These are phyloP conservation scores for Neurospora sp. DNA, from an alignment of 495 filamentous ascomycete species.

Conservation along the genomic window DNA sequence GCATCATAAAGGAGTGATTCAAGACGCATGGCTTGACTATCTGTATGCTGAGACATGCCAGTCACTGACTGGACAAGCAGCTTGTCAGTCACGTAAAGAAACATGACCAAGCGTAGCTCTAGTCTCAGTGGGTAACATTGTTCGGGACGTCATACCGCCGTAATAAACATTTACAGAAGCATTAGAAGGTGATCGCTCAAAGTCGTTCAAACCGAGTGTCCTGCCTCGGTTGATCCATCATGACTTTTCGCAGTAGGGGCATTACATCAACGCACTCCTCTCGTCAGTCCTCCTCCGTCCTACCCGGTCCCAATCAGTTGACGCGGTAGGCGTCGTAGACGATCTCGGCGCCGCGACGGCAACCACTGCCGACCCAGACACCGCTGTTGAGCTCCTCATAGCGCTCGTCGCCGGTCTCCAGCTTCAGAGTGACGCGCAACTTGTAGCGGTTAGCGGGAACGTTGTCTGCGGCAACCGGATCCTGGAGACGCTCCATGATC, in stretches of 20 bases:
- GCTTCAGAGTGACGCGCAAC: constrained; percentile 17
- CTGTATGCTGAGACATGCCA: background rate
- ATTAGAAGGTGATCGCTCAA: background rate
- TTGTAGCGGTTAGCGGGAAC: constrained; percentile 18
- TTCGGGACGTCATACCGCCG: background rate
- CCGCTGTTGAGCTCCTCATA: constrained; percentile 16
- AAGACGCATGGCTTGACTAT: background rate
- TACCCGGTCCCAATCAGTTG: constrained; percentile 4
- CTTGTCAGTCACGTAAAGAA: background rate
- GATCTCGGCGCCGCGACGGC: constrained; percentile 21
- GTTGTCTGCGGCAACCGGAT: constrained; percentile 21
- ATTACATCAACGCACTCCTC: background rate
- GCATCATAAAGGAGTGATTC: background rate
- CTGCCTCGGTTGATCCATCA: background rate
- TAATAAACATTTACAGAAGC: background rate
- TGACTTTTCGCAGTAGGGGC: background rate
- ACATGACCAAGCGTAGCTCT: background rate
- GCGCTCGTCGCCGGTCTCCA: constrained; percentile 22
- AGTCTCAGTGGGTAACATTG: background rate
- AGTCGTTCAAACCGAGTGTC: background rate
- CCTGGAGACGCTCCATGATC: constrained; percentile 21
- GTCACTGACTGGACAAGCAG: background rate
- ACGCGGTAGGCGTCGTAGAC: constrained; percentile 25
- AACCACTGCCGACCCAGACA: constrained; percentile 19
- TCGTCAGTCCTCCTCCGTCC: background rate